phyloP scores from a whole-genome alignment of 2,329 filamentous ascomycete species.

The Colletotrichum aenigma region DNA sequence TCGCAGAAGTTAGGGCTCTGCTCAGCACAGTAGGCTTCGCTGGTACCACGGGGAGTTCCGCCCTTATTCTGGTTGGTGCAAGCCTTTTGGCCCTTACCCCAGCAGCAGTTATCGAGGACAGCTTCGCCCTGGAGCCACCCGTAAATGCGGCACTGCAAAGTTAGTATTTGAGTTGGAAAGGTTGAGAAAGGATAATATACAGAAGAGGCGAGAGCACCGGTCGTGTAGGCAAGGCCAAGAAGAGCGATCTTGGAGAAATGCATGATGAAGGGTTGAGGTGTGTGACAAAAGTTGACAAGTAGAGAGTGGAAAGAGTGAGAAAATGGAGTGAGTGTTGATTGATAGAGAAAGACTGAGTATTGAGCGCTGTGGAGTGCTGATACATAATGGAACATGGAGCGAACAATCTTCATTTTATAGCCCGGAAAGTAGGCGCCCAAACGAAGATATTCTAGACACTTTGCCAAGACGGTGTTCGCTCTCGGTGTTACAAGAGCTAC shows the following conservation, averaged over 20 bases:
- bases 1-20: neutral
- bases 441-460: neutral
- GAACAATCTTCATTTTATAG: neutral
- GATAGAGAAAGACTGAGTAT: neutral
- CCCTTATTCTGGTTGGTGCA: neutral
- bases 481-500: neutral
- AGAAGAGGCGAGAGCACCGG: neutral
- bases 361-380: neutral
- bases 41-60: neutral
- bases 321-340: neutral
- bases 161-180: neutral
- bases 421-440: neutral
- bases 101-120: neutral
- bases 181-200: neutral
- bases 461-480: neutral
- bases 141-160: neutral
- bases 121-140: neutral
- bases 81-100: neutral
- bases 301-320: neutral
- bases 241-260: neutral
- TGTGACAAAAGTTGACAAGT: neutral
- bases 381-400: neutral
- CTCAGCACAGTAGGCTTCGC: neutral
- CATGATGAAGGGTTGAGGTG: neutral
- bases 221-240: neutral